Evolutionary conservation across 192 early-diverging fungal species (phyloP), one percentile per base, ranked within the genome.

Genomic region (Bifiguratus adelaidae): DNA sequence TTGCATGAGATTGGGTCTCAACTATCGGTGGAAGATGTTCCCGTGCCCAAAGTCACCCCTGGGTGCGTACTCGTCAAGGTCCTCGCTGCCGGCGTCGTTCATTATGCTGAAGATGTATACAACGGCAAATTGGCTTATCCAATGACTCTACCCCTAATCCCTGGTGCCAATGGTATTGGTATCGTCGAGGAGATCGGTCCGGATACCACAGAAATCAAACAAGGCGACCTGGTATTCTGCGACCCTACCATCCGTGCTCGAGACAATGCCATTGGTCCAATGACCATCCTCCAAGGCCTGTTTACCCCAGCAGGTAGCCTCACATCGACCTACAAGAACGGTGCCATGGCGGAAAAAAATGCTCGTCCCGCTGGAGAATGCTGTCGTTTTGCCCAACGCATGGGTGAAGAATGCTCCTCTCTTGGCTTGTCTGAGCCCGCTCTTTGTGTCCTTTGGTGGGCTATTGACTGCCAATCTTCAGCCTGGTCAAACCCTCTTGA

Each of bases 191-290:
- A 52, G 1, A 42, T 58, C 13, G 56, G 51, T 7, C 20, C 61
- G 7, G 52, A 57, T 26, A 28, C 45, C 15, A 33, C 30, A 7
- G 38, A 43, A 16, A 3, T 65, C 4, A 37, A 60, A 12, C 30
- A 27, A 16, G 63, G 63, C 11, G 56, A 65, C 15, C 28, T 60
- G 23, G 57, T 60, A 13, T 59, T 42, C 22, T 55, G 53, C 21
- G 63, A 63, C 16, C 57, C 63, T 4, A 55, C 48, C 0, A 54
- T 65, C 22, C 56, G 52, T 18, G 20, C 63, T 27, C 63, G 63
- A 1, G 63, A 65, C 22, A 43, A 65, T 28, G 35, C 56, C 4
- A 41, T 41, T 11, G 30, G 20, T 2, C 63, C 63, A 6, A 25
- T 43, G 4, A 45, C 43, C 3, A 60, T 55, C 38, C 32, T 65